Percentiles rank a stretch among this genome's conserved stretches.
Evolutionary conservation across 2,329 filamentous ascomycete genomes (phyloP).

Genomic region (Alternaria brassicicola): DNA sequence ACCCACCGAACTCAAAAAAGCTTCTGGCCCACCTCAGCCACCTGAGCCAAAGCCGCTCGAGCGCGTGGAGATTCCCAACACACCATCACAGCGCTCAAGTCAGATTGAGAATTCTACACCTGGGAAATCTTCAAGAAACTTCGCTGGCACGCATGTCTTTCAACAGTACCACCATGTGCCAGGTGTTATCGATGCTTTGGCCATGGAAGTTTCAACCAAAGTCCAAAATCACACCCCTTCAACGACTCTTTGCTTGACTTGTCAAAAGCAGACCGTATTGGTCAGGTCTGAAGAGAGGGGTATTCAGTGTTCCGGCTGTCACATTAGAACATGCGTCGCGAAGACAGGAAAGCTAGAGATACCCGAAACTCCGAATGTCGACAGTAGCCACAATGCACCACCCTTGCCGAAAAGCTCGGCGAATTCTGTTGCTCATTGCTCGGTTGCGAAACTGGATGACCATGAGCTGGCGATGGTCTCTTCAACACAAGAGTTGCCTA

Average conservation of each 20-base stretch:
- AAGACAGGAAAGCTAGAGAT: slow-evolving; percentile 13
- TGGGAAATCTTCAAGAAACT: neutral
- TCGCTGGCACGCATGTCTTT: neutral
- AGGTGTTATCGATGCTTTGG: neutral
- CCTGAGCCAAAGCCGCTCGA: neutral
- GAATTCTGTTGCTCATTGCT: neutral
- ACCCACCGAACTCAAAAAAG: neutral
- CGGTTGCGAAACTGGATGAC: neutral
- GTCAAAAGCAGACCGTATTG: slow-evolving; percentile 15
- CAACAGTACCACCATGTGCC: neutral
- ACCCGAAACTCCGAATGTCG: slow-evolving; percentile 21
- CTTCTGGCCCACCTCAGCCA: neutral
- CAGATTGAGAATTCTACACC: slow-evolving; percentile 1
- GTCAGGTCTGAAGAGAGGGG: neutral
- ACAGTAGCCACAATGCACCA: neutral
- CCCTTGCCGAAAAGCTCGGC: neutral
- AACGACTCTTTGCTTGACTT: slow-evolving; percentile 16
- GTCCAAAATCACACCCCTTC: neutral
- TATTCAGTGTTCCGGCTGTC: slow-evolving; percentile 17
- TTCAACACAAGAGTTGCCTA: neutral
- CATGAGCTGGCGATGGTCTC: neutral
- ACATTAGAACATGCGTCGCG: slow-evolving; percentile 1
- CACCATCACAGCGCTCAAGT: slow-evolving; percentile 22
- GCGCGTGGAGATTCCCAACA: slow-evolving; percentile 19
- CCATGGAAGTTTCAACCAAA: neutral